Evolutionary conservation across 2,329 filamentous ascomycete species (phyloP).

Genomic region (Pseudocercospora macadamiae): DNA sequence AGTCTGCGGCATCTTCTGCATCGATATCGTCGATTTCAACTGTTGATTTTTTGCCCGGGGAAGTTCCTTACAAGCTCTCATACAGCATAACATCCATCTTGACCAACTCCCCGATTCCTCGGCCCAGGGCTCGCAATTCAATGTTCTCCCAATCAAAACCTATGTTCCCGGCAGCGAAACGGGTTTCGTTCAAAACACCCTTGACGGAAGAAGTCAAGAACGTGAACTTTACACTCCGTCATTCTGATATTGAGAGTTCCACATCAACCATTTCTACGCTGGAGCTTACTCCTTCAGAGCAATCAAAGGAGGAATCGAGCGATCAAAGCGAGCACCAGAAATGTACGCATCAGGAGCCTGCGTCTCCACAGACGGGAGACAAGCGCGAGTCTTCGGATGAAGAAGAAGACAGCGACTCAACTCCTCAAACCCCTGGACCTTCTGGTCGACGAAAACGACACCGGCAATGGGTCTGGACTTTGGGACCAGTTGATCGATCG

Average conservation of each 20-base stretch:
- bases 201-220: constrained; percentile 64
- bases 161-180: constrained; percentile 60
- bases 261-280: constrained; percentile 37
- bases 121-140: constrained; percentile 25
- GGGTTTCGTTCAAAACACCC: constrained; percentile 58
- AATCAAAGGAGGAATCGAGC: constrained; percentile 11
- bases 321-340: background rate
- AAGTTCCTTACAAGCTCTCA: constrained; percentile 50
- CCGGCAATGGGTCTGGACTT: constrained; percentile 61
- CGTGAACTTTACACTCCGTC: constrained; percentile 57
- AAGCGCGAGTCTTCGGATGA: constrained; percentile 54
- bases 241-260: constrained; percentile 57
- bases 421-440: constrained; percentile 54
- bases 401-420: constrained; percentile 51
- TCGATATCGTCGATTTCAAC: constrained; percentile 36
- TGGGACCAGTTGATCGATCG: constrained; percentile 31
- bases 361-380: constrained; percentile 34
- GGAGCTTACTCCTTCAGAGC: constrained; percentile 28
- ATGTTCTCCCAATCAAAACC: constrained; percentile 43
- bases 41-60: constrained; percentile 37
- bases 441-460: constrained; percentile 57
- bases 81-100: constrained; percentile 52
- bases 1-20: constrained; percentile 44
- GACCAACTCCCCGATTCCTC: constrained; percentile 47
- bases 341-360: background rate